Percentiles rank a stretch among this genome's conserved stretches.
phyloP scores from a whole-genome alignment of 2,329 filamentous ascomycete species.

The Teratosphaeria viscida region DNA sequence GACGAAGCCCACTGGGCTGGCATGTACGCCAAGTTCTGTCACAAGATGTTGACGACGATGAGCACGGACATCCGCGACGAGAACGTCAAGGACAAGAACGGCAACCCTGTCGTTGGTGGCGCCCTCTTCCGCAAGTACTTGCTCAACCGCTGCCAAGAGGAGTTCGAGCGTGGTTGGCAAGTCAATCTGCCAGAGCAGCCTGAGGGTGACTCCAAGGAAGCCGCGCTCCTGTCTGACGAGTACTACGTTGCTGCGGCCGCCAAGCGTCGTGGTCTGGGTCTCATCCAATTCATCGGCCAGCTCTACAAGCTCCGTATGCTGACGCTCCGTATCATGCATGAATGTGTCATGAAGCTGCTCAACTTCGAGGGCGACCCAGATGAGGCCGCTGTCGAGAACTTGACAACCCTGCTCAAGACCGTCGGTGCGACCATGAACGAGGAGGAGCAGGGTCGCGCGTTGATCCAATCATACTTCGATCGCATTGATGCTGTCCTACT shows the following conservation, averaged over 20 bases:
- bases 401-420: constrained; percentile 83
- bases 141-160: constrained; percentile 95
- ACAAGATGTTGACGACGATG: constrained; percentile 93
- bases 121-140: constrained; percentile 97
- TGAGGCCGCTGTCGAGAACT: constrained; percentile 90
- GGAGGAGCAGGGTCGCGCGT: constrained; percentile 63
- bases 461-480: constrained; percentile 91
- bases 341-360: constrained; percentile 93
- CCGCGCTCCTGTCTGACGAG: constrained; percentile 81
- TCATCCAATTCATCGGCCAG: constrained; percentile 98
- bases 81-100: constrained; percentile 82
- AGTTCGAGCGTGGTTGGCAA: constrained; percentile 98
- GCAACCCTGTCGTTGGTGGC: constrained; percentile 80
- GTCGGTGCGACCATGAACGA: constrained; percentile 80
- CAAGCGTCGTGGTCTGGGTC: constrained; percentile 91
- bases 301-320: constrained; percentile 98
- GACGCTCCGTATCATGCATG: constrained; percentile 98
- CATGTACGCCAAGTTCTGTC: constrained; percentile 98
- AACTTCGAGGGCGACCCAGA: constrained; percentile 90
- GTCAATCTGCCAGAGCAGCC: constrained; percentile 69
- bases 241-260: constrained; percentile 91
- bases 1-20: constrained; percentile 97
- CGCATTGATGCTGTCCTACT: constrained; percentile 77
- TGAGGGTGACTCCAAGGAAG: constrained; percentile 54
- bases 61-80: constrained; percentile 91